Percentiles rank a stretch among this genome's conserved stretches.
Evolutionary conservation across 306 rosid species (phyloP).

Genomic region (Cyclanthera cordifolia): DNA sequence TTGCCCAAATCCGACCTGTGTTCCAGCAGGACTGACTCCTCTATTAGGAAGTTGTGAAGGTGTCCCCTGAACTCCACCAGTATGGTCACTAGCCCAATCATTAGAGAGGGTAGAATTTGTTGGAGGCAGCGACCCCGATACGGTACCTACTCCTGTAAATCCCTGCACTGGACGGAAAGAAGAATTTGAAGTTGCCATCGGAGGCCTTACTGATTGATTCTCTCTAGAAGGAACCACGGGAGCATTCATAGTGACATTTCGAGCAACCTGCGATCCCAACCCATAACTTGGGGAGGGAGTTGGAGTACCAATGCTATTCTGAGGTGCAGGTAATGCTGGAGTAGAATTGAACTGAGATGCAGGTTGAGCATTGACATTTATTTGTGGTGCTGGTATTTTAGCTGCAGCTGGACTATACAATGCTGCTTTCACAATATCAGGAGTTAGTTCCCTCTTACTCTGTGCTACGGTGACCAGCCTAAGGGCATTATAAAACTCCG

Average conservation of each 20-base stretch:
- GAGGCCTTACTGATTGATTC: conserved; percentile 34
- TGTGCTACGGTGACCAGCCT: conserved; percentile 96
- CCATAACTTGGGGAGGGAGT: conserved; percentile 38
- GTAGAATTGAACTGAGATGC: conserved; percentile 37
- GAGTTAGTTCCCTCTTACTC: conserved; percentile 75
- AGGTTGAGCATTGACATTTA: conserved; percentile 39
- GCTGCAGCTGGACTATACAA: conserved; percentile 81
- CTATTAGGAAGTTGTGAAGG: conserved; percentile 28
- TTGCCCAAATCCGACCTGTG: conserved; percentile 44
- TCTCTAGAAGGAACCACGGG: conserved; percentile 24
- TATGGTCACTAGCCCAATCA: conserved; percentile 38
- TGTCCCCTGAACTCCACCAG: conserved; percentile 34
- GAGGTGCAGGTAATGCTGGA: conserved; percentile 29
- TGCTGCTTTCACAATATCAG: conserved; percentile 88
- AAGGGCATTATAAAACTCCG: conserved; percentile 94
- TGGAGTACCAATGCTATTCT: conserved; percentile 26
- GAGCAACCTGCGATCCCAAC: conserved; percentile 32
- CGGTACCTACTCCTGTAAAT: conserved; percentile 26
- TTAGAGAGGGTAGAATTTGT: conserved; percentile 23
- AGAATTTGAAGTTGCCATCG: conserved; percentile 30
- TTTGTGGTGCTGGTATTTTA: conserved; percentile 91
- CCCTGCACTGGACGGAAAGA: conserved; percentile 37
- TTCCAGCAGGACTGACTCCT: conserved; percentile 35
- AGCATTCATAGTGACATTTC: conserved; percentile 28
- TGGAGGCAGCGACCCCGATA: conserved; percentile 28